Percentiles rank a stretch among this genome's conserved stretches.
Conservation (phyloP, 192 early-diverging fungal species). For the Borealophlyctis nickersoniae region DNA sequence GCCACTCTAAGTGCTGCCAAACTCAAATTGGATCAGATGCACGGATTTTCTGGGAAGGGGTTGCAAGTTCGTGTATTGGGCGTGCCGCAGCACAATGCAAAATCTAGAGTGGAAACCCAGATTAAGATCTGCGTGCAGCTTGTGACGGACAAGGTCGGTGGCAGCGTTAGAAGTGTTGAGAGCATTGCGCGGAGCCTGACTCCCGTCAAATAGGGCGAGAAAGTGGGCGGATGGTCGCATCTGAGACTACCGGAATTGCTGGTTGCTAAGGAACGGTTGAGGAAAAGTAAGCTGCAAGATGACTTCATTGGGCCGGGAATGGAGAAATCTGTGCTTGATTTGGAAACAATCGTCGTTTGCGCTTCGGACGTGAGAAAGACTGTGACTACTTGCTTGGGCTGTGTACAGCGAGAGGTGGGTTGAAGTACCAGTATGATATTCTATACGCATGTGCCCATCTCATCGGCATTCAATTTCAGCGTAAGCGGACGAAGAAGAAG, state of each 20-base stretch:
- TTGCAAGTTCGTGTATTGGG: slow-evolving; percentile 38
- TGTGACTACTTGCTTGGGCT: slow-evolving; percentile 77
- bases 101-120: slow-evolving; percentile 93
- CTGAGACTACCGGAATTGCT: slow-evolving; percentile 79
- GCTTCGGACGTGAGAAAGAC: slow-evolving; percentile 71
- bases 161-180: slow-evolving; percentile 1
- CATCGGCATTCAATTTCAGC: slow-evolving; percentile 44
- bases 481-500: slow-evolving; percentile 35
- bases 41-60: slow-evolving; percentile 16
- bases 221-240: slow-evolving; percentile 76
- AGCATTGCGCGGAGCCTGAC: slow-evolving; percentile 18
- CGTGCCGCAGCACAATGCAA: slow-evolving; percentile 48
- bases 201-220: slow-evolving; percentile 66
- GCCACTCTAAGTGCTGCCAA: too few relatives aligned
- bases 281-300: slow-evolving; percentile 42
- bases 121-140: slow-evolving; percentile 88
- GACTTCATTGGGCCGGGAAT: slow-evolving; percentile 33
- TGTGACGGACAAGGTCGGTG: slow-evolving; percentile 47
- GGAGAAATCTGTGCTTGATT: slow-evolving; percentile 51
- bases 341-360: slow-evolving; percentile 85
- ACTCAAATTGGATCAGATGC: slow-evolving; percentile 16
- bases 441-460: too few relatives aligned
- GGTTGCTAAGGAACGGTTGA: slow-evolving; percentile 66
- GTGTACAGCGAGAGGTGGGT: slow-evolving; percentile 74
- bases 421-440: too few relatives aligned